phyloP scores from a whole-genome alignment of 192 early-diverging fungal species.

The Podila horticola region DNA sequence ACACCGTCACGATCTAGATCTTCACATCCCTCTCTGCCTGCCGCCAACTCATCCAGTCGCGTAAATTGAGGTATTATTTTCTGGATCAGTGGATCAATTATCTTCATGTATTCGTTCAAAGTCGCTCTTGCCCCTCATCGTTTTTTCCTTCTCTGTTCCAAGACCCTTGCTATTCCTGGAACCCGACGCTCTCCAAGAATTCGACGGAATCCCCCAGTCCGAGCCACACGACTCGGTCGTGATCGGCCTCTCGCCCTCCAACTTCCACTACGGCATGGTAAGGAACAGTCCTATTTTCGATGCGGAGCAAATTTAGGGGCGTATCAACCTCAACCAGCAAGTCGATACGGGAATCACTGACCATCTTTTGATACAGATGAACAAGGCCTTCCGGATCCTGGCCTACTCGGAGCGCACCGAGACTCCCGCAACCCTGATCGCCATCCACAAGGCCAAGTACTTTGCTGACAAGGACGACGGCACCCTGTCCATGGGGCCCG shows the following conservation, averaged over 20 bases:
- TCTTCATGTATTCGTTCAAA: background rate
- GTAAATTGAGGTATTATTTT: conserved; percentile 50
- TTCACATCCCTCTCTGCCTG: conserved; percentile 88
- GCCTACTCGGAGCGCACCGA: conserved; percentile 48
- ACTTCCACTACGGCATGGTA: conserved; percentile 75
- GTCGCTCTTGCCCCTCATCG: too few species aligned
- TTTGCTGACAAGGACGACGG: conserved; percentile 66
- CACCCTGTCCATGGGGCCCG: conserved; percentile 82
- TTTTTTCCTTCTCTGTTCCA: background rate
- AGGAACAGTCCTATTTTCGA: background rate
- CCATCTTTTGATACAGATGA: conserved; percentile 59
- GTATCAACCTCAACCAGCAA: too few species aligned
- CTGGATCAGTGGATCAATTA: background rate
- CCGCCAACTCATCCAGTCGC: conserved; percentile 64
- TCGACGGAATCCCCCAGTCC: conserved; percentile 62
- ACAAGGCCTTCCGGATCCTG: conserved; percentile 80
- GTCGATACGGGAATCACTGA: background rate
- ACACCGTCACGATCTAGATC: conserved; percentile 51
- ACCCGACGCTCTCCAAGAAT: conserved; percentile 76
- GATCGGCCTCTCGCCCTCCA: conserved; percentile 80
- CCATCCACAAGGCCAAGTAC: conserved; percentile 88
- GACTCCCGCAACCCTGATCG: conserved; percentile 68
- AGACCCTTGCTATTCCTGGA: conserved; percentile 85
- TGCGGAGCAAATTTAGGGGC: too few species aligned
- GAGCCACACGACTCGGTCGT: conserved; percentile 82